phyloP scores from a whole-genome alignment of 106 monocot genomes.

The Dioscorea zingiberensis region DNA sequence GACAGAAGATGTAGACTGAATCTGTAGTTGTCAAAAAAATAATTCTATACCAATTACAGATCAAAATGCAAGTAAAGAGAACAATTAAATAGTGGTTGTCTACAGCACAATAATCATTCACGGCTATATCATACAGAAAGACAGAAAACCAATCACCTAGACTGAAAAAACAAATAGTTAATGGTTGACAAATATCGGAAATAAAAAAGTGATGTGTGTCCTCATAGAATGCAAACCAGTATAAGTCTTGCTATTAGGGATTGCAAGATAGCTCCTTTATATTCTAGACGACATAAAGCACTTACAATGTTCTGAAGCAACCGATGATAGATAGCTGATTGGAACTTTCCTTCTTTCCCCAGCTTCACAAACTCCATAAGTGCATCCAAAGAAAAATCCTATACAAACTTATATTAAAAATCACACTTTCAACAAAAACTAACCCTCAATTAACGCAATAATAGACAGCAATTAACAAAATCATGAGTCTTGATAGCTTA shows the following conservation, averaged over 20 bases:
- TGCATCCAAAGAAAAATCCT: constrained; percentile 80
- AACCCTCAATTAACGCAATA: neutral
- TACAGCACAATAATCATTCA: too few relatives aligned
- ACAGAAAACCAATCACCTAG: too few relatives aligned
- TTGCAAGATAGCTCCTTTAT: too few relatives aligned
- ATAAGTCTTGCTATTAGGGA: too few relatives aligned
- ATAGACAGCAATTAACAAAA: constrained; percentile 2
- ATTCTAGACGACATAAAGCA: neutral
- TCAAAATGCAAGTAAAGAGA: neutral
- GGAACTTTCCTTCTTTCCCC: constrained; percentile 59
- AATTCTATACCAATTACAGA: neutral
- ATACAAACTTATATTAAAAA: neutral
- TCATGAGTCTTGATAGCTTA: too few relatives aligned
- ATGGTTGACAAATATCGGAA: neutral
- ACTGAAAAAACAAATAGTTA: too few relatives aligned
- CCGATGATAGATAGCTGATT: constrained; percentile 61
- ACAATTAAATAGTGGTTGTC: too few relatives aligned
- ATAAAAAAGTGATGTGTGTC: neutral
- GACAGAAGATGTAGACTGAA: constrained; percentile 30
- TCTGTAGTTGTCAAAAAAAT: constrained; percentile 31
- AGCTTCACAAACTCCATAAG: constrained; percentile 89
- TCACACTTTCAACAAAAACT: neutral
- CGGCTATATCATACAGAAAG: too few relatives aligned
- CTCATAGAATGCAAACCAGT: too few relatives aligned
- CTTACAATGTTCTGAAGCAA: constrained; percentile 63